phyloP scores from a whole-genome alignment of 768 basidiomycete species.

The Kwoniella sp. region DNA sequence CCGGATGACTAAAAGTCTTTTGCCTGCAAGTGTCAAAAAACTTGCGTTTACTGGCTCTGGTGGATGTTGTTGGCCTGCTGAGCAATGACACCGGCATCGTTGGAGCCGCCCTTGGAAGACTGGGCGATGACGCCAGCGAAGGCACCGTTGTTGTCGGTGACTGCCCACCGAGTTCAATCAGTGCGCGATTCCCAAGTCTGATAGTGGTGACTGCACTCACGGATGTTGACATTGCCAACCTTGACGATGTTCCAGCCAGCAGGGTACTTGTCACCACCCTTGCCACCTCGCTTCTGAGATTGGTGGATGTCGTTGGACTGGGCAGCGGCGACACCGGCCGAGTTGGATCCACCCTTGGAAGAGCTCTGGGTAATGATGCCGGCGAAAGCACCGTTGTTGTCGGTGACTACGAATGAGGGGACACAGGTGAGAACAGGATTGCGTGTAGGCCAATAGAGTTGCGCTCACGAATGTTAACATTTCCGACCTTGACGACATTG shows the following conservation, averaged over 20 bases:
- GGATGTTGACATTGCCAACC: neutral
- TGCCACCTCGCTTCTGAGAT: neutral
- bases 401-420: too few relatives aligned
- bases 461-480: neutral
- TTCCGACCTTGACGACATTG: neutral
- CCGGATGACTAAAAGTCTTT: neutral
- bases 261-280: neutral
- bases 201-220: too few relatives aligned
- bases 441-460: too few relatives aligned
- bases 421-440: too few relatives aligned
- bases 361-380: neutral
- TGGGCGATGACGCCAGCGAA: neutral
- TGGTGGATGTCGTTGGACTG: neutral
- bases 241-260: neutral
- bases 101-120: conserved; percentile 9
- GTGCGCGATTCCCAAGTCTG: too few relatives aligned
- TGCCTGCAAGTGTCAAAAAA: neutral
- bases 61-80: neutral
- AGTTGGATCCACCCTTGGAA: neutral
- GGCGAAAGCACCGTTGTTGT: conserved; percentile 1
- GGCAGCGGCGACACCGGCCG: neutral
- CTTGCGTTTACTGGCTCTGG: neutral
- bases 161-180: neutral
- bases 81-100: conserved; percentile 5
- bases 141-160: conserved; percentile 2